Conservation (phyloP, 257 asterid species). For the Solanum piurae region DNA sequence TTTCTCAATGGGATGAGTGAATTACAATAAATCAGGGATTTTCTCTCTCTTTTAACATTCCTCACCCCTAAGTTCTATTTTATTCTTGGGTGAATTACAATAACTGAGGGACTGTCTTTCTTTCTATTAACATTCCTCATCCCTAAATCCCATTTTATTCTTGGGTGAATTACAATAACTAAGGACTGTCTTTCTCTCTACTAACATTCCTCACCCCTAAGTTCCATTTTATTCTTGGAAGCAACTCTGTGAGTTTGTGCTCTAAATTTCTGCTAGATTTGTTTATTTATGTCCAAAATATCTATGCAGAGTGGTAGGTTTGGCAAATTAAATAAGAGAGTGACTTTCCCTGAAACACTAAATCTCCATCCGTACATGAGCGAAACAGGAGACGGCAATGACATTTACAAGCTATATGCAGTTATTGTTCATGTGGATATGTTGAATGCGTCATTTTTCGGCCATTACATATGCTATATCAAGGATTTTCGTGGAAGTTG, state of each 20-base stretch:
- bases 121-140: background rate
- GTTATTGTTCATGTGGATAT: slow-evolving; percentile 94
- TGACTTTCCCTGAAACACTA: slow-evolving; percentile 75
- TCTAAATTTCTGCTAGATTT: background rate
- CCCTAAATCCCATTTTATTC: background rate
- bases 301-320: slow-evolving; percentile 82
- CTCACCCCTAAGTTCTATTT: background rate
- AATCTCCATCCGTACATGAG: slow-evolving; percentile 78
- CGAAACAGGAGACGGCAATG: slow-evolving; percentile 47
- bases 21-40: background rate
- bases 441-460: slow-evolving; percentile 96
- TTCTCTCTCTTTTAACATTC: background rate
- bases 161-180: background rate
- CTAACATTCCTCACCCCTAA: background rate
- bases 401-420: slow-evolving; percentile 83
- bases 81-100: background rate
- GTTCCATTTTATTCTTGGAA: background rate
- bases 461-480: slow-evolving; percentile 90
- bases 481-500: slow-evolving; percentile 79
- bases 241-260: background rate
- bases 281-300: background rate
- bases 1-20: background rate
- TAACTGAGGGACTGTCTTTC: background rate
- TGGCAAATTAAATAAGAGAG: slow-evolving; percentile 95
- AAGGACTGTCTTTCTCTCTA: background rate